A percentile compares a stretch with the other conserved stretches of the same genome.
phyloP scores from a whole-genome alignment of 2,329 filamentous ascomycete genomes.

The Arthroderma sp. region DNA sequence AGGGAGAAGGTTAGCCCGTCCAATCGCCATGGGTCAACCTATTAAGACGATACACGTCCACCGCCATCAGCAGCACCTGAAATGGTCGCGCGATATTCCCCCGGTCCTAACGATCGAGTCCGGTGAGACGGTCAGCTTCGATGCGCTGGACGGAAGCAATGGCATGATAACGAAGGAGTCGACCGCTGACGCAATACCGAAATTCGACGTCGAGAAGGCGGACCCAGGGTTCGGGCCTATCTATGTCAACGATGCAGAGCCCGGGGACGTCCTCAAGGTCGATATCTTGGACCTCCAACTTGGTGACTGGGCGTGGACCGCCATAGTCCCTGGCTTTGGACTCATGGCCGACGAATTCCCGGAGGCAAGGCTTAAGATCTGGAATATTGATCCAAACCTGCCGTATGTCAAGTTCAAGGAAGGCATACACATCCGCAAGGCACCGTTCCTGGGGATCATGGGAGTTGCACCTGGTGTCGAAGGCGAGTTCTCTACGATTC shows the following conservation, averaged over 20 bases:
- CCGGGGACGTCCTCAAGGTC: slow-evolving; percentile 42
- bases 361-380: slow-evolving; percentile 37
- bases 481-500: slow-evolving; percentile 40
- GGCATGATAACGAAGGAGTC: slow-evolving; percentile 39
- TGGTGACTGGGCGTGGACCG: slow-evolving; percentile 42
- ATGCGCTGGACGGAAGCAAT: slow-evolving; percentile 40
- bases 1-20: background rate
- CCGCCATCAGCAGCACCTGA: slow-evolving; percentile 32
- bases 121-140: slow-evolving; percentile 38
- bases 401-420: slow-evolving; percentile 37
- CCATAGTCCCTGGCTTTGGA: slow-evolving; percentile 41
- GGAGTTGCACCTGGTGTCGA: slow-evolving; percentile 38
- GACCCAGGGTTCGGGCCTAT: slow-evolving; percentile 44
- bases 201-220: slow-evolving; percentile 32
- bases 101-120: slow-evolving; percentile 39
- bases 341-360: slow-evolving; percentile 40
- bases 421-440: slow-evolving; percentile 39
- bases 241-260: slow-evolving; percentile 38
- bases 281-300: slow-evolving; percentile 39
- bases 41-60: slow-evolving; percentile 26
- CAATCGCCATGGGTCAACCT: slow-evolving; percentile 17
- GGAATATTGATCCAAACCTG: slow-evolving; percentile 33
- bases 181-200: slow-evolving; percentile 28
- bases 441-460: slow-evolving; percentile 43
- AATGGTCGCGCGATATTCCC: slow-evolving; percentile 38